Conservation (phyloP, 352 stramenopile genomes). For the Phytophthora sojae region DNA sequence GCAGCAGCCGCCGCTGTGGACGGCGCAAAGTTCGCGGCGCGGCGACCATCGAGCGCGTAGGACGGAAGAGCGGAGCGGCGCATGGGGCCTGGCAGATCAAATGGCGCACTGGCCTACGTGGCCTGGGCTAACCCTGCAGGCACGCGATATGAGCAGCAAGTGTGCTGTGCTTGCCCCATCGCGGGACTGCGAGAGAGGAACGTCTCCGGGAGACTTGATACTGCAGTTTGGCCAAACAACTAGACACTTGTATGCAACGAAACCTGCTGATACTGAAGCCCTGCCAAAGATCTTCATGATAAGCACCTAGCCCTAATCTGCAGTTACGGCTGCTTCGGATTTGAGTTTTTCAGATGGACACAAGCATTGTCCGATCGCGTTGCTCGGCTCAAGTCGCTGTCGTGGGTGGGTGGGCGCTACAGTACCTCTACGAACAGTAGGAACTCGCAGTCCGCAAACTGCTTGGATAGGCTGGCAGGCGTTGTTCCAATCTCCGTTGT, state of each 20-base stretch:
- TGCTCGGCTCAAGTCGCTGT: constrained; percentile 1
- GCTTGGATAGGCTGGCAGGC: constrained; percentile 5
- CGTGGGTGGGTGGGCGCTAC: neutral
- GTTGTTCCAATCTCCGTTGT: neutral
- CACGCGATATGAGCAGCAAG: constrained; percentile 6
- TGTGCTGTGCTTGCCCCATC: constrained; percentile 23
- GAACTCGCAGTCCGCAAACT: neutral
- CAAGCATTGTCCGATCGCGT: neutral
- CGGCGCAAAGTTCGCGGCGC: neutral
- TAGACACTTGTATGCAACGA: neutral
- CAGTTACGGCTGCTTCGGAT: too few relatives aligned
- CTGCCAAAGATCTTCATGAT: neutral
- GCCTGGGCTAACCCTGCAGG: constrained; percentile 8
- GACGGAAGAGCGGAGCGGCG: constrained; percentile 42
- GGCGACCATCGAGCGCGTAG: constrained; percentile 16
- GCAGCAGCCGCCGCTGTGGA: neutral
- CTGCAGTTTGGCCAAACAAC: too few relatives aligned
- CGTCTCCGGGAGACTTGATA: constrained; percentile 20
- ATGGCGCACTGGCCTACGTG: constrained; percentile 28
- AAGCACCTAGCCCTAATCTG: too few relatives aligned
- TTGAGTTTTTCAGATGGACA: neutral
- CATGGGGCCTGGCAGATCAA: constrained; percentile 29
- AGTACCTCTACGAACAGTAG: too few relatives aligned
- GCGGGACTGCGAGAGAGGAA: too few relatives aligned
- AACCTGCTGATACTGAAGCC: constrained; percentile 1